Conservation (phyloP, 2,329 filamentous ascomycete genomes). For the Sphaerulina vaccinii region DNA sequence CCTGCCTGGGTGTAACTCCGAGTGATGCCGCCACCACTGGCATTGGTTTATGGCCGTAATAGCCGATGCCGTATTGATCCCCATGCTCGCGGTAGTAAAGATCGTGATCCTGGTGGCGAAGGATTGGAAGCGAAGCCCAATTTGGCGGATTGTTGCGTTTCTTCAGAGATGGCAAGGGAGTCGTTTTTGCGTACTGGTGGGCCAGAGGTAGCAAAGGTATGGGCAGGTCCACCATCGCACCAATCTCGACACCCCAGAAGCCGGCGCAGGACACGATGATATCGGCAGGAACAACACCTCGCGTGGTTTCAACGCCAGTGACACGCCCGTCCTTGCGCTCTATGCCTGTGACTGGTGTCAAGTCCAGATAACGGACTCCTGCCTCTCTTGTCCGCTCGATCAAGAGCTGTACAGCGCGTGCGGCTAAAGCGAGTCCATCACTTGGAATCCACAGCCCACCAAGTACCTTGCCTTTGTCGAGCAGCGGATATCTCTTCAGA, state of each 20-base stretch:
- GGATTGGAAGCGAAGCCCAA: slow-evolving; percentile 56
- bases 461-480: slow-evolving; percentile 51
- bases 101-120: slow-evolving; percentile 63
- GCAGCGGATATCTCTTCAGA: slow-evolving; percentile 52
- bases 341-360: slow-evolving; percentile 59
- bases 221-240: slow-evolving; percentile 58
- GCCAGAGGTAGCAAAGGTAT: slow-evolving; percentile 61
- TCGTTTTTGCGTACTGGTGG: slow-evolving; percentile 65
- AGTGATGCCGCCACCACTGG: slow-evolving; percentile 57
- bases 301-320: slow-evolving; percentile 56
- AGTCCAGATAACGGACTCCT: slow-evolving; percentile 59
- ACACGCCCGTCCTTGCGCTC: slow-evolving; percentile 50
- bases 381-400: slow-evolving; percentile 57
- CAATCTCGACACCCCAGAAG: slow-evolving; percentile 66
- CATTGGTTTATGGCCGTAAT: slow-evolving; percentile 63
- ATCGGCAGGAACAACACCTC: slow-evolving; percentile 55
- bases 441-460: slow-evolving; percentile 61
- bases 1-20: slow-evolving; percentile 53
- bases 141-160: slow-evolving; percentile 47
- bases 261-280: slow-evolving; percentile 63
- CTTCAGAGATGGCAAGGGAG: slow-evolving; percentile 48
- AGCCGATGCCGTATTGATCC: slow-evolving; percentile 62
- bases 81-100: slow-evolving; percentile 66
- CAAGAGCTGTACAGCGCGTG: slow-evolving; percentile 60
- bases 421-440: slow-evolving; percentile 61